Percentiles rank a stretch among this genome's conserved stretches.
Evolutionary conservation across 2,329 filamentous ascomycete species (phyloP).

Genomic region (Colletotrichum sp.): DNA sequence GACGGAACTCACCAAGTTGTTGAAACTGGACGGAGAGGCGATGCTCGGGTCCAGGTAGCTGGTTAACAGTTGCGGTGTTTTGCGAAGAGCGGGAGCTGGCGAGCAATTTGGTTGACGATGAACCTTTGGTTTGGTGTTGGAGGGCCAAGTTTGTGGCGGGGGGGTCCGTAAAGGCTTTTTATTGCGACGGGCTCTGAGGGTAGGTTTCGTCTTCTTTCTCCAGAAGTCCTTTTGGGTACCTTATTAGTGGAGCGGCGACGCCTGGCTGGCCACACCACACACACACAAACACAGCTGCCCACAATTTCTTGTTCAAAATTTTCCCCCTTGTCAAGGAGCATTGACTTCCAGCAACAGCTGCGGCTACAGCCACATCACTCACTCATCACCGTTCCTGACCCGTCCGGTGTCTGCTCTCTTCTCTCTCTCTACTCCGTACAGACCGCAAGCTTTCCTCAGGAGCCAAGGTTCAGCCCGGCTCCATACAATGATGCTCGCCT

Average conservation of each 20-base stretch:
- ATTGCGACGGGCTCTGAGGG: conserved; percentile 17
- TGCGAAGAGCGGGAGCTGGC: background rate
- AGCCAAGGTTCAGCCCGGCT: conserved; percentile 7
- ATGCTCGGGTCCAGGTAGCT: conserved; percentile 5
- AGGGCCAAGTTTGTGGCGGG: background rate
- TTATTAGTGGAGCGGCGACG: background rate
- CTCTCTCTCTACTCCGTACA: background rate
- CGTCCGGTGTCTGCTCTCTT: background rate
- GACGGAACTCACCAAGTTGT: conserved; percentile 4
- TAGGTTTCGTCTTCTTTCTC: conserved; percentile 17
- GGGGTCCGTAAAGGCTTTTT: conserved; percentile 13
- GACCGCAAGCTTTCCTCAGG: background rate
- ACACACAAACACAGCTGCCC: conserved; percentile 1
- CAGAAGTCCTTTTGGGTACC: conserved; percentile 12
- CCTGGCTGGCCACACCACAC: conserved; percentile 1
- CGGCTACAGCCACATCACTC: background rate
- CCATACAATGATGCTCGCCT: conserved; percentile 4
- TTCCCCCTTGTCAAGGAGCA: conserved; percentile 1
- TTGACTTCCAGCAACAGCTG: background rate
- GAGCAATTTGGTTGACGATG: conserved; percentile 9
- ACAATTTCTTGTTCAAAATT: conserved; percentile 12
- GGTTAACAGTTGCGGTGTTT: conserved; percentile 4
- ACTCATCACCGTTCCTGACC: background rate
- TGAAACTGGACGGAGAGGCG: conserved; percentile 1
- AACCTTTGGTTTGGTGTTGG: conserved; percentile 11